phyloP scores from a whole-genome alignment of 2,329 filamentous ascomycete genomes.

The Verticillium longisporum region DNA sequence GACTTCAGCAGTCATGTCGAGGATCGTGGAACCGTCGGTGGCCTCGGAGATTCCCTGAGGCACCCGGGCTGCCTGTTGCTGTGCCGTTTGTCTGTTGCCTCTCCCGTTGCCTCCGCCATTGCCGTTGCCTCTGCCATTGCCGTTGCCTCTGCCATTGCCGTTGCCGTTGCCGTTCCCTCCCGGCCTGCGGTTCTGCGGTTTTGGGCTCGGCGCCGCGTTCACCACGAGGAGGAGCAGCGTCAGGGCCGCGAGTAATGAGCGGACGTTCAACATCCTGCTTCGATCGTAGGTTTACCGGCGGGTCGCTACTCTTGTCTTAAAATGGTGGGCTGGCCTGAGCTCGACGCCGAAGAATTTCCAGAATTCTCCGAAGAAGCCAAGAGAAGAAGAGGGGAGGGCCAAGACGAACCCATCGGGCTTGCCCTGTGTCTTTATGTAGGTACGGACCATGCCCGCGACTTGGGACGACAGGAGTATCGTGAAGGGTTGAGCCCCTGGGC shows the following conservation, averaged over 20 bases:
- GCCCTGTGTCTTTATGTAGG: neutral
- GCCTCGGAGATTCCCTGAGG: conserved; percentile 32
- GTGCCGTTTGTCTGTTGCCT: conserved; percentile 13
- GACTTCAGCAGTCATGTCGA: conserved; percentile 47
- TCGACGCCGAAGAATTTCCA: conserved; percentile 5
- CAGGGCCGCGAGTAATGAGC: conserved; percentile 7
- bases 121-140: neutral
- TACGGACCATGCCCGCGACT: neutral
- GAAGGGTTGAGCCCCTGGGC: neutral
- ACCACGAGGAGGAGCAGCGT: conserved; percentile 8
- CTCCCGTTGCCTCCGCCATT: neutral
- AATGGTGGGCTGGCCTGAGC: conserved; percentile 3
- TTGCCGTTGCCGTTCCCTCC: conserved; percentile 3
- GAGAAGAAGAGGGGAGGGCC: conserved; percentile 1
- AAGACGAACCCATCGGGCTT: neutral
- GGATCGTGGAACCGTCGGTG: conserved; percentile 46
- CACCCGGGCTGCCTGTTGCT: conserved; percentile 20
- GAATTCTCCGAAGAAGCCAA: conserved; percentile 8
- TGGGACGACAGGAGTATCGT: neutral
- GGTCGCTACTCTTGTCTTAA: neutral
- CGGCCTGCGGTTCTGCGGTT: conserved; percentile 5
- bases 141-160: conserved; percentile 4
- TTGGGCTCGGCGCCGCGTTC: conserved; percentile 5
- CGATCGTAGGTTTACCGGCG: neutral
- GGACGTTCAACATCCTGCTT: conserved; percentile 11